Evolutionary conservation across 2,329 filamentous ascomycete genomes (phyloP).

Genomic region (Aureobasidium sp.): DNA sequence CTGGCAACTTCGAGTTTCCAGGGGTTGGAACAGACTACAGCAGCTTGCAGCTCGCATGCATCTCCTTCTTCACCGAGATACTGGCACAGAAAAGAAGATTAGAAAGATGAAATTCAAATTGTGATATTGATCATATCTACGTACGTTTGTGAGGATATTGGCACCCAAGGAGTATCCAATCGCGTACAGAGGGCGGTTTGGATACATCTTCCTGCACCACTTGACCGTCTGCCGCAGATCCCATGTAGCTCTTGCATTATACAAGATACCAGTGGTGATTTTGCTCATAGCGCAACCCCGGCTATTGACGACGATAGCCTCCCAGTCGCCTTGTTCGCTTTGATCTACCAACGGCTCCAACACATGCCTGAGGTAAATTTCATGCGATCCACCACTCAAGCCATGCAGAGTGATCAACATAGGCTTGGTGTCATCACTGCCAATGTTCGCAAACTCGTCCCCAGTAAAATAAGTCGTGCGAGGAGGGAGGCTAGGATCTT

Average conservation of each 20-base stretch:
- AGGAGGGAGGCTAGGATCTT: conserved; percentile 57
- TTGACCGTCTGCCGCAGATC: conserved; percentile 75
- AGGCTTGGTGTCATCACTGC: conserved; percentile 65
- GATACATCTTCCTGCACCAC: conserved; percentile 69
- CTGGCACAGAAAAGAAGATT: conserved; percentile 33
- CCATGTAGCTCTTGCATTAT: conserved; percentile 93
- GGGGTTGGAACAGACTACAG: conserved; percentile 64
- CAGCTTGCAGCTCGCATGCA: conserved; percentile 58
- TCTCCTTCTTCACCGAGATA: conserved; percentile 87
- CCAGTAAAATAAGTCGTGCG: conserved; percentile 69
- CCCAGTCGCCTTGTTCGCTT: conserved; percentile 61
- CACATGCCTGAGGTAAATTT: conserved; percentile 79
- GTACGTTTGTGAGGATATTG: conserved; percentile 89
- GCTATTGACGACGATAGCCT: conserved; percentile 83
- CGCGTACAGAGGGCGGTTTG: conserved; percentile 79
- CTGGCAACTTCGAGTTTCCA: conserved; percentile 68
- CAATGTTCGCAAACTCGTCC: conserved; percentile 57
- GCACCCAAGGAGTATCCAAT: conserved; percentile 90
- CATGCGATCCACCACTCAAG: conserved; percentile 81
- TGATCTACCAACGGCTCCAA: conserved; percentile 60
- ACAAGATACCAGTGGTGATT: conserved; percentile 79
- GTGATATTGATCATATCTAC: conserved; percentile 25
- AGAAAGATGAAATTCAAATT: not conserved
- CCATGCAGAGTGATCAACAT: conserved; percentile 89
- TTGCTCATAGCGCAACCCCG: conserved; percentile 82